Evolutionary conservation across 768 basidiomycete genomes (phyloP), one percentile per base, ranked within the genome.

Genomic region (Exidia glandulosa): DNA sequence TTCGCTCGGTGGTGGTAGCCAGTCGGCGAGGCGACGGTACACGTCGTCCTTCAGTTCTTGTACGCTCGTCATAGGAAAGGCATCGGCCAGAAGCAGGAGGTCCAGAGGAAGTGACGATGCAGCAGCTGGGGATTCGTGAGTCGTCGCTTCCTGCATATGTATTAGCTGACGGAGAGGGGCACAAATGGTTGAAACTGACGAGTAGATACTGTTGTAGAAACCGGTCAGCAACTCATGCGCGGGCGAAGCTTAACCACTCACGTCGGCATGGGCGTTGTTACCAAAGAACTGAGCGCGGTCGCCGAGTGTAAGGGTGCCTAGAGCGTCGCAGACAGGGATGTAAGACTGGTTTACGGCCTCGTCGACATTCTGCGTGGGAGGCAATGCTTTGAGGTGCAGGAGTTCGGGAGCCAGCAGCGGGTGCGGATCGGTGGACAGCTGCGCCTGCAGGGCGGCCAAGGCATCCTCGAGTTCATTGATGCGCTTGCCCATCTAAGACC

Each of bases 381-480:
- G 50, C 10, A 25, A 89, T 0, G 85, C 85, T 65, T 91, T 91
- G 65, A 91, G 79, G 61, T 80, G 78, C 13, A 91, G 74, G 31
- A 89, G 78, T 3, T 91, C 88, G 0, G 90, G 87, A 12, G 81
- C 64, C 1, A 91, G 76, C 23, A 91, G 76, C 2, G 84, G 83
- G 60, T 91, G 88, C 10, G 69, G 72, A 5, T 88, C 86, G 16
- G 71, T 62, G 1, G 87, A 81, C 19, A 85, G 14, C 50, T 27
- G 27, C 9, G 76, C 70, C 63, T 91, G 86, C 0, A 84, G 79
- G 1, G 73, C 65, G 25, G 85, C 79, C 31, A 91, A 72, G 7
- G 74, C 82, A 65, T 90, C 88, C 66, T 91, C 88, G 25, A 91
- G 78, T 56, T 89, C 83, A 13, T 23, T 27, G 25, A 54, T 54